Base-by-base conservation (phyloP, 169 alveolate genomes). In the Eimeria praecox region DNA sequence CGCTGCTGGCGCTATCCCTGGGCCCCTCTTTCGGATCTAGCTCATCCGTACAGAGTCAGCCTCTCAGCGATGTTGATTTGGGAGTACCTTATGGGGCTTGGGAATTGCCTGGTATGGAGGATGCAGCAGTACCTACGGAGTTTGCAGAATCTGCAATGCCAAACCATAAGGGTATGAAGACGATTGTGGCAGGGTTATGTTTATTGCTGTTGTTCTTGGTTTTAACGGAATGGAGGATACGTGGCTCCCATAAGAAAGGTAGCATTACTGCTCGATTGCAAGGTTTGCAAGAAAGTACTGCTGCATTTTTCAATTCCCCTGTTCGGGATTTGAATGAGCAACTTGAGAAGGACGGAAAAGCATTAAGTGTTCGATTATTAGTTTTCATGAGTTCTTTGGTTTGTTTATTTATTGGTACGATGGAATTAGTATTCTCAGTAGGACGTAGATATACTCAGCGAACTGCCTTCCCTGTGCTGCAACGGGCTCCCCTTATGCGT, bases 141-240 rank as follows among this genome's bases (percentile, higher is more conserved):
- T 12, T 22, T 71, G 82, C 82, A 3, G 82, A 71, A 44, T 30
- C 82, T 35, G 82, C 82, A 71, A 71, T 71, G 82, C 82, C 82
- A 14, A 30, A 18, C 14, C 52, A 30, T 44, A 30, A 20, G 16
- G 82, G 82, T 27, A 14, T 30, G 49, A 30, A 24, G 24, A 71
- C 46, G 42, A 30, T 71, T n/a, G 52, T 30, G 14, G 42, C 30
- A 6, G 82, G 82, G 27, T 30, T 71, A 20, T 9, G 22, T 0
- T 38, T 71, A 35, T 2, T 71, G 44, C 82, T 38, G 27, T 38
- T 71, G 42, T 38, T 71, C 24, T 20, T 71, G 16, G 6, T 44
- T 20, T 30, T 71, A 30, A 71, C 46, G 22, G 82, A 71, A 27
- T 71, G 82, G 82, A 40, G 82, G 9, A n/a, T 71, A 4, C 12